These are phyloP conservation scores for Rhododendron kiyosumense DNA, from an alignment of 148 eudicot species.

Conservation along the genomic window DNA sequence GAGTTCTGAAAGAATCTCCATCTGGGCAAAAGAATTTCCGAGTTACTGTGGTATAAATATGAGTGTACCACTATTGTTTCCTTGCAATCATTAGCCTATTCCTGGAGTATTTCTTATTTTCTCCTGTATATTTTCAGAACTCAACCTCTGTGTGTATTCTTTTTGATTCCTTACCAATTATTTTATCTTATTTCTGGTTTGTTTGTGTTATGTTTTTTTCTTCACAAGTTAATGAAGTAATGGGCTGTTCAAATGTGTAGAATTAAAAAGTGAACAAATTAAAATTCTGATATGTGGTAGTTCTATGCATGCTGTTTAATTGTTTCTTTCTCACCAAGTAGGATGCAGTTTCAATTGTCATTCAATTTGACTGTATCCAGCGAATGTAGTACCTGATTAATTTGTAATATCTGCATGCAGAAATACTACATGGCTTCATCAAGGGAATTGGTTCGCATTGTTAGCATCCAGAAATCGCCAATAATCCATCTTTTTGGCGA, in stretches of 20 bases:
- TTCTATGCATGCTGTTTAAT: background rate
- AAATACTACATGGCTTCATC: conserved; percentile 98
- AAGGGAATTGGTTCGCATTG: conserved; percentile 83
- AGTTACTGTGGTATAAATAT: background rate
- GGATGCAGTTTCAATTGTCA: background rate
- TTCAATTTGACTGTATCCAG: background rate
- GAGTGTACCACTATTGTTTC: background rate
- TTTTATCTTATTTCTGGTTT: background rate
- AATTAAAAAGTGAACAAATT: background rate
- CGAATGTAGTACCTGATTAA: conserved; percentile 4
- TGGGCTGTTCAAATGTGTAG: background rate
- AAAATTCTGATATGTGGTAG: background rate
- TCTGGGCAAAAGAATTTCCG: background rate
- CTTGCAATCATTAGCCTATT: background rate
- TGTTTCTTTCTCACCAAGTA: background rate
- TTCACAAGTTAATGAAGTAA: background rate
- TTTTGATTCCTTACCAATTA: background rate
- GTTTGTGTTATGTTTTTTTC: background rate
- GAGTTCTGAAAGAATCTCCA: background rate
- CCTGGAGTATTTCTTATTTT: background rate
- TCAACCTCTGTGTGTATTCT: background rate
- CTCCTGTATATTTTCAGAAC: background rate
- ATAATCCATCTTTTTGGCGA: conserved; percentile 86
- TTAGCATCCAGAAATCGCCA: conserved; percentile 90
- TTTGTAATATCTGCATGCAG: conserved; percentile 33